Conservation (phyloP, 306 rosid species). For the Acacia crassicarpa region DNA sequence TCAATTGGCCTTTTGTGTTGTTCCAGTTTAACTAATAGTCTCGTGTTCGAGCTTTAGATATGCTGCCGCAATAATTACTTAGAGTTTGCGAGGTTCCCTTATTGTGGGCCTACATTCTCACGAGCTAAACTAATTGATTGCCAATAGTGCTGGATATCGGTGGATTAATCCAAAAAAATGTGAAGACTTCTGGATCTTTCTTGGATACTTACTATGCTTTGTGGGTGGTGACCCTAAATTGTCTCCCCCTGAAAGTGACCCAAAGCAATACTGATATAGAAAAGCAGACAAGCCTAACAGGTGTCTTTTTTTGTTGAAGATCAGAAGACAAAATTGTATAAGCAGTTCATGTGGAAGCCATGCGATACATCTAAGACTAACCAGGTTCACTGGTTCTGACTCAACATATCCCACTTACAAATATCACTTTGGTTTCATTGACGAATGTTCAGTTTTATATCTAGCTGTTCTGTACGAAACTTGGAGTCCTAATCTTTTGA, state of each 20-base stretch:
- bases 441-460: background rate
- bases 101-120: too few species aligned
- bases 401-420: constrained; percentile 3
- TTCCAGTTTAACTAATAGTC: too few species aligned
- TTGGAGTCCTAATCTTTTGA: background rate
- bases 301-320: constrained; percentile 1
- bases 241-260: constrained; percentile 50
- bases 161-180: background rate
- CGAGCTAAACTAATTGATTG: too few species aligned
- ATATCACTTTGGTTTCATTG: background rate
- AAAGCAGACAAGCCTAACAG: constrained; percentile 39
- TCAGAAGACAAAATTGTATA: constrained; percentile 26
- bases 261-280: background rate
- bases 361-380: background rate
- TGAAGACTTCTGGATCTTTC: background rate
- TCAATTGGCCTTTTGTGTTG: too few species aligned
- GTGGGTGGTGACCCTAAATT: background rate
- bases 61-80: too few species aligned
- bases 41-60: too few species aligned
- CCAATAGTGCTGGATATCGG: too few species aligned
- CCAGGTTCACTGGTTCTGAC: constrained; percentile 15
- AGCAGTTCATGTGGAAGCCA: constrained; percentile 19
- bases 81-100: too few species aligned
- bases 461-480: background rate
- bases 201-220: background rate